Percentiles rank a stretch among this genome's conserved stretches.
Evolutionary conservation across 495 filamentous ascomycete genomes (phyloP).

Genomic region (Xylaria telfairii): DNA sequence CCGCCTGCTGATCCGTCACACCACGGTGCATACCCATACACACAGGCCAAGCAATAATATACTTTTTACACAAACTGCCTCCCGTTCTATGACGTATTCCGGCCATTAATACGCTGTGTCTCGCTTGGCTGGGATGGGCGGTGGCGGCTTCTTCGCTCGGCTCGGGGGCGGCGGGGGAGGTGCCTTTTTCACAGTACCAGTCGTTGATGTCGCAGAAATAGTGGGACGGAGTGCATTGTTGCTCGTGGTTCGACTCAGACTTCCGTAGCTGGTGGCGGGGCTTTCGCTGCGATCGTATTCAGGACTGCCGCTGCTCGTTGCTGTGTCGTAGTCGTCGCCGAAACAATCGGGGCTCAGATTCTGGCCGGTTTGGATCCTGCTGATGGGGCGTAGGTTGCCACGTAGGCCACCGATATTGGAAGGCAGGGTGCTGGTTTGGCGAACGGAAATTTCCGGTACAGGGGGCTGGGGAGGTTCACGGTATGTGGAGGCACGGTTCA

Average conservation of each 20-base stretch:
- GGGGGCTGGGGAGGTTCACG: conserved; percentile 39
- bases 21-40: neutral
- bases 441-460: conserved; percentile 36
- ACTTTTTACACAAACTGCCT: neutral
- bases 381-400: conserved; percentile 50
- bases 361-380: conserved; percentile 59
- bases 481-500: conserved; percentile 50
- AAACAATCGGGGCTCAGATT: conserved; percentile 64
- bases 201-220: conserved; percentile 43
- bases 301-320: conserved; percentile 61
- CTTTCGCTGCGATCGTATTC: conserved; percentile 67
- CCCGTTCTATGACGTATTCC: neutral
- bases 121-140: conserved; percentile 60
- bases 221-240: conserved; percentile 55
- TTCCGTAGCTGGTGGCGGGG: conserved; percentile 67
- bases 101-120: conserved; percentile 26
- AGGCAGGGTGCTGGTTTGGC: conserved; percentile 37
- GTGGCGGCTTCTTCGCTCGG: conserved; percentile 76
- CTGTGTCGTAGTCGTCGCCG: conserved; percentile 68
- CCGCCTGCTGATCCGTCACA: neutral
- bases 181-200: conserved; percentile 62
- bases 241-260: conserved; percentile 60
- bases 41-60: neutral
- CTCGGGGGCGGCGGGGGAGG: conserved; percentile 86
- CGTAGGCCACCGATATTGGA: conserved; percentile 46